These are phyloP conservation scores for Sindora glabra DNA, from an alignment of 306 rosid species.

Conservation along the genomic window DNA sequence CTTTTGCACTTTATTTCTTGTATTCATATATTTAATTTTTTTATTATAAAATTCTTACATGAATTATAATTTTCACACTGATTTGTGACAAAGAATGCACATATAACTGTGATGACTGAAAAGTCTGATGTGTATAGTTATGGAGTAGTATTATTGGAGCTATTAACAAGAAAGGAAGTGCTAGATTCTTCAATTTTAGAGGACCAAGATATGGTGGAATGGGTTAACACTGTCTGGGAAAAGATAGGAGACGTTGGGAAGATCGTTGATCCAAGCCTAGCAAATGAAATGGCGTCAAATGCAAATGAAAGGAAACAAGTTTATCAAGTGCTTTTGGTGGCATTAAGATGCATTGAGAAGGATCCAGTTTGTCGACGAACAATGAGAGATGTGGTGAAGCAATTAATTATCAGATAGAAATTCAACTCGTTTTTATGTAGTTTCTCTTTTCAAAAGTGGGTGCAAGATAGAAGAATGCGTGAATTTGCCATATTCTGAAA, in stretches of 20 bases:
- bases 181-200: slow-evolving; percentile 31
- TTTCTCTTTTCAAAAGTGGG: no score
- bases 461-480: no score
- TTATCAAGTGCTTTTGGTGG: slow-evolving; percentile 23
- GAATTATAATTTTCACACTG: neutral
- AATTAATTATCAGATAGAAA: no score
- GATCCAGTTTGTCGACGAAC: slow-evolving; percentile 36
- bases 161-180: slow-evolving; percentile 42
- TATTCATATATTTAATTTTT: neutral
- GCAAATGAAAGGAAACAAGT: slow-evolving; percentile 28
- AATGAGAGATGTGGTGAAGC: slow-evolving; percentile 36
- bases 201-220: slow-evolving; percentile 26
- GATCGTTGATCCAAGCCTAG: slow-evolving; percentile 35
- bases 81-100: slow-evolving; percentile 38
- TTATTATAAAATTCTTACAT: neutral
- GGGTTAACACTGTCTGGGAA: slow-evolving; percentile 34
- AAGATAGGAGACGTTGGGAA: slow-evolving; percentile 17
- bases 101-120: slow-evolving; percentile 5
- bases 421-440: no score
- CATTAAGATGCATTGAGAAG: slow-evolving; percentile 35
- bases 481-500: no score
- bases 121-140: slow-evolving; percentile 52
- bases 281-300: slow-evolving; percentile 24
- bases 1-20: neutral
- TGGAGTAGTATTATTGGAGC: slow-evolving; percentile 54